A percentile compares a stretch with the other conserved stretches of the same genome.
These are phyloP conservation scores for Piromyces sp. DNA, from an alignment of 192 early-diverging fungal species.

Conservation along the genomic window DNA sequence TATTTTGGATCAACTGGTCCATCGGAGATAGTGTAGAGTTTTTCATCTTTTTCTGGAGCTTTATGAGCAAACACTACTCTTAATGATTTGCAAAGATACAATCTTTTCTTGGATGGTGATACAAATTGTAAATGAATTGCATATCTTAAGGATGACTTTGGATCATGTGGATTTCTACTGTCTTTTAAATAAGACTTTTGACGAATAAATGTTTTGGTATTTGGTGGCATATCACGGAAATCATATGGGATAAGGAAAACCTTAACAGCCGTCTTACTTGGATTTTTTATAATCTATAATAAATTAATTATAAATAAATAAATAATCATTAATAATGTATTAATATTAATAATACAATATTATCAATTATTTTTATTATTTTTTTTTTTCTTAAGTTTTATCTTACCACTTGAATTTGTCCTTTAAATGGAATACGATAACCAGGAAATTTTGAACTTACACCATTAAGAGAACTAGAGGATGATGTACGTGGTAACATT, in stretches of 20 bases:
- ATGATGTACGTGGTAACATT: not conserved
- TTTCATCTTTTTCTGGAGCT: slow-evolving; percentile 43
- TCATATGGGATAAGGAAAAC: slow-evolving; percentile 66
- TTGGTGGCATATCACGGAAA: slow-evolving; percentile 49
- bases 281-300: slow-evolving; percentile 53
- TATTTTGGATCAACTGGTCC: slow-evolving; percentile 34
- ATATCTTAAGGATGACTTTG: slow-evolving; percentile 29
- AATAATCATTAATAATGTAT: too few species aligned
- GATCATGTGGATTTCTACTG: slow-evolving; percentile 1
- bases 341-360: too few species aligned
- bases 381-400: too few species aligned
- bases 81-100: slow-evolving; percentile 46
- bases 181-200: slow-evolving; percentile 49
- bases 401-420: not conserved
- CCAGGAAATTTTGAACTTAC: not conserved
- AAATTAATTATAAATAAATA: not conserved
- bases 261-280: slow-evolving; percentile 55
- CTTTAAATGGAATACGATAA: not conserved
- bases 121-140: slow-evolving; percentile 64
- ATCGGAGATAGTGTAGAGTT: slow-evolving; percentile 35
- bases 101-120: slow-evolving; percentile 25
- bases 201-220: slow-evolving; percentile 58
- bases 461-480: not conserved
- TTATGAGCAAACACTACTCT: slow-evolving; percentile 60
- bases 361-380: too few species aligned